Evolutionary conservation across 1,139 yeast genomes (phyloP), one percentile per base, ranked within the genome.

Genomic region (Hansenula lynferdii): DNA sequence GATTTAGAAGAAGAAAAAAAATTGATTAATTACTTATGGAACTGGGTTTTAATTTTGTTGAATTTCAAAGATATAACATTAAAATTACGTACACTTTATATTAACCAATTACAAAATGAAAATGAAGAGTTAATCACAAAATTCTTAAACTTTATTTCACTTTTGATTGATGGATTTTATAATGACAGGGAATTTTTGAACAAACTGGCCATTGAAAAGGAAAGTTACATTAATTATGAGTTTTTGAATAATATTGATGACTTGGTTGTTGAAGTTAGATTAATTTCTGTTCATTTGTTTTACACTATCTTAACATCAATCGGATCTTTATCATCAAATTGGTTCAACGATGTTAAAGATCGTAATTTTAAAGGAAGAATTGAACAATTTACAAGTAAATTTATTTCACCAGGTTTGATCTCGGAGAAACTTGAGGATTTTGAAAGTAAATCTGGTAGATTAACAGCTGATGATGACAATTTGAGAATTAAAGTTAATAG

Each of bases 41-140:
- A 79, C 32, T 89, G 96, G 95, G 64, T 65, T 41, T 61, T 86
- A 40, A 58, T 85, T 0, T 70, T 85, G 47, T 65, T 64, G 23
- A 80, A 79, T 55, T 85, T 89, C 54, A 72, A 75, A 39, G 78
- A 80, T 42, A 74, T 85, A 7, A 77, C 94, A 1, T 75, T 77
- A 48, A 74, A 77, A 31, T 69, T 86, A 48, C 69, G 90, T 41
- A 71, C 75, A 34, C 68, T 71, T 34, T 84, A 83, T 51, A 70
- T 83, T 28, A 64, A 65, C 21, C 82, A 82, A 47, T 58, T 87
- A 40, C 70, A 69, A 42, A 28, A 25, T 5, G 51, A 45, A 11
- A 68, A 69, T 4, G 61, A 63, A 5, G 70, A 70, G 17, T 58
- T 72, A 19, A 61, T 85, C 10, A 67, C 66, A 10, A 58, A 59